Base-by-base conservation (phyloP, 208 protist genomes). In the Endotrypanum monterogeii region DNA sequence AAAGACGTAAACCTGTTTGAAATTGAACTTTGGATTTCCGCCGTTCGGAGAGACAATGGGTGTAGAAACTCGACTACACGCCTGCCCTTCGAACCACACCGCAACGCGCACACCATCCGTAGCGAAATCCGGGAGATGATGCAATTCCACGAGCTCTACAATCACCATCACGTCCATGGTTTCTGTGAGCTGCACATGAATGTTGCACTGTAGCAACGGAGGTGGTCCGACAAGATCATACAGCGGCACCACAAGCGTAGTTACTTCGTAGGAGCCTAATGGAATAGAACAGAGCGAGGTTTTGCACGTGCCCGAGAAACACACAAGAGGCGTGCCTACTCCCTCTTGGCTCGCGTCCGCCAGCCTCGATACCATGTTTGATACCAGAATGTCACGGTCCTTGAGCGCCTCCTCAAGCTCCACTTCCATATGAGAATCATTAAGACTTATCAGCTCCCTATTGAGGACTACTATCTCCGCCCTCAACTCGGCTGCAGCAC, bases 221-320 rank as follows among this genome's bases (percentile, higher is more conserved):
- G 86, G 86, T 44, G 83, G 86, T 16, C 83, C 86, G 3, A 71
- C 62, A 16, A 83, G 61, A 48, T 82, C 75, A 51, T 86, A 88
- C 32, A 83, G 79, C 23, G 82, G 83, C 39, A 90, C 80, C 41
- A 86, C 80, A 28, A 90, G 63, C 8, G 86, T 86, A 44, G 61
- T 76, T 37, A 85, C 77, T 48, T 87, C 80, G 48, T 82, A 82
- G 2, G 79, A 81, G 30, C 78, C 83, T 44, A 85, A 60, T 16
- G 74, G 78, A 54, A 86, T 84, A 20, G 56, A 78, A 30, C 65
- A 71, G 1, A 88, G 54, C 7, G 73, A 84, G 23, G 78, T 85
- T 56, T 84, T 88, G 69, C 83, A 88, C 20, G 80, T 87, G n/a
- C 81, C 84, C 60, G 60, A 82, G 74, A 88, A 91, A 37, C 81